Base-by-base conservation (phyloP, 2,329 filamentous ascomycete species). In the Colletotrichum sp. region DNA sequence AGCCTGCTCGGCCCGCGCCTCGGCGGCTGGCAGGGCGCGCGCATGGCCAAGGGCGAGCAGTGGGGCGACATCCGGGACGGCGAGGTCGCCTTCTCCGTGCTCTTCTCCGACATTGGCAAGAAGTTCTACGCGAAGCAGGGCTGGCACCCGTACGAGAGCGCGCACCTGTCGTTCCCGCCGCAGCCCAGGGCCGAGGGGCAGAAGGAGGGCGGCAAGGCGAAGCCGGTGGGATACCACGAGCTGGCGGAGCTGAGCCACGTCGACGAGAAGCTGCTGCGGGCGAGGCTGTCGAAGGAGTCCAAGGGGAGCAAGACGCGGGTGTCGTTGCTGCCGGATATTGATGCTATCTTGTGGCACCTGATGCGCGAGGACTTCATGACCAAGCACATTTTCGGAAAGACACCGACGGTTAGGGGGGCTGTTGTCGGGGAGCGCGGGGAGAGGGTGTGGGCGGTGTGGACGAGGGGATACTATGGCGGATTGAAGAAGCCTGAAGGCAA, bases 101-200 rank as follows among this genome's bases (percentile, higher is more conserved):
- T 98, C 10, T 98, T 93, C 84, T 98, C 95, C 10, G 95, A 98
- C 80, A 96, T 98, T 78, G 95, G 96, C 24, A 94, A 95, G 87
- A 87, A 87, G 52, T 98, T 96, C 85, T 98, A 98, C 85, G 91
- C 93, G 5, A 89, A 88, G 36, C 89, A 92, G 78, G 95, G 95
- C 62, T 98, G 96, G 96, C 89, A 92, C 65, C 89, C 92, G 0
- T 96, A 94, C 80, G 88, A 90, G 24, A 96, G 95, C 75, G 88
- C 90, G 2, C 96, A 98, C 82, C 88, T 98, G 59, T 88, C 90
- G 36, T 90, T 98, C 72, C 85, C 87, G 15, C 87, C 90, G 1
- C 78, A 81, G 15, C 52, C 76, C 8, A 79, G 78, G 82, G 2
- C 78, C 81, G 15, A 59, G 73, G 16, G 18, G 4, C 21, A 28